phyloP scores from a whole-genome alignment of 2,329 filamentous ascomycete species.

The Xylaria sp. region DNA sequence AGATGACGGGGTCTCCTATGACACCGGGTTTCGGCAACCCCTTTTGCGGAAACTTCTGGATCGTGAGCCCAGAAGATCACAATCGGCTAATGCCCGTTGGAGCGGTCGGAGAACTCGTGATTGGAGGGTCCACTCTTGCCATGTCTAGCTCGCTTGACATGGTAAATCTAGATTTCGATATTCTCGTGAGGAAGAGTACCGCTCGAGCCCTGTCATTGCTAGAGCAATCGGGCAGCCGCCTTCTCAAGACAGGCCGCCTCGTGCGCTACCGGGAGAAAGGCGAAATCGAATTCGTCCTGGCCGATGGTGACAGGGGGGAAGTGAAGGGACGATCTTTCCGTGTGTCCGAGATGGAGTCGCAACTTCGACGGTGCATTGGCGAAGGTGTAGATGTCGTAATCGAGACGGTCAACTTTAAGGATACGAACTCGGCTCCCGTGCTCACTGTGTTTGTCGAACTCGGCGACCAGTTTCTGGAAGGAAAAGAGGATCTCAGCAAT shows the following conservation, averaged over 20 bases:
- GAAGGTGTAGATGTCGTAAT: slow-evolving; percentile 61
- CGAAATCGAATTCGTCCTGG: slow-evolving; percentile 60
- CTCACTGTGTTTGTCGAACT: slow-evolving; percentile 64
- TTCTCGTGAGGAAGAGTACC: slow-evolving; percentile 40
- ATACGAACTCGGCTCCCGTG: slow-evolving; percentile 52
- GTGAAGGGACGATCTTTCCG: slow-evolving; percentile 56
- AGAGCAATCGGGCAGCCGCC: slow-evolving; percentile 45
- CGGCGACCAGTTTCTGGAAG: slow-evolving; percentile 54
- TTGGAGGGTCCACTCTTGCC: slow-evolving; percentile 66
- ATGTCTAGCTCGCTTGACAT: slow-evolving; percentile 55
- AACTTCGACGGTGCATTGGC: slow-evolving; percentile 60
- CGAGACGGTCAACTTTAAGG: slow-evolving; percentile 60
- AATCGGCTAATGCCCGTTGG: slow-evolving; percentile 65
- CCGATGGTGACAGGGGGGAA: slow-evolving; percentile 56
- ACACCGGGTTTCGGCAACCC: slow-evolving; percentile 60
- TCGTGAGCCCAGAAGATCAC: slow-evolving; percentile 64
- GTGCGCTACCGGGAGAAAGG: slow-evolving; percentile 62
- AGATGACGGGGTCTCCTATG: slow-evolving; percentile 54
- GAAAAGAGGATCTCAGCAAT: slow-evolving; percentile 53
- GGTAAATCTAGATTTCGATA: slow-evolving; percentile 46
- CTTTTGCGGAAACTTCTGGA: slow-evolving; percentile 62
- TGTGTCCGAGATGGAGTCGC: slow-evolving; percentile 59
- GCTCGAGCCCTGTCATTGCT: slow-evolving; percentile 40
- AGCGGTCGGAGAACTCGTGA: slow-evolving; percentile 67
- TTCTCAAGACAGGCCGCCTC: slow-evolving; percentile 63